Evolutionary conservation across 2,329 filamentous ascomycete species (phyloP), one percentile per base, ranked within the genome.

Genomic region (Xylaria sp.): DNA sequence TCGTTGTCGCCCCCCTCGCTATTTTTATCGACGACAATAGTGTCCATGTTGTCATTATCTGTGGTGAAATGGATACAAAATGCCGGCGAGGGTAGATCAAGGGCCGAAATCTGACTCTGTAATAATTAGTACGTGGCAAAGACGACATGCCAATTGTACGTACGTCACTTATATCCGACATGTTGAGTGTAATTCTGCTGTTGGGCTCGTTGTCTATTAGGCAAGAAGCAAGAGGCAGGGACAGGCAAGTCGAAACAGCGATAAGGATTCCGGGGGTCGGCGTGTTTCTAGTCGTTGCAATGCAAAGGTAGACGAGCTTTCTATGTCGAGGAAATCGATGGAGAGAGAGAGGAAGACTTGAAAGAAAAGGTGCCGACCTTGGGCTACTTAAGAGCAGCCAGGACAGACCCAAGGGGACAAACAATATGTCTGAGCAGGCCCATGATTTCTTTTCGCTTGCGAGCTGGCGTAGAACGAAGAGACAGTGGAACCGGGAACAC

Each of bases 11-110:
- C 51, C 41, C 23, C 33, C 2, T 2, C 12, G 28, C 10, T 36
- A 33, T 54, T 36, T 18, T 67, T 51, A 13, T 59, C 36, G 4
- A 64, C 46, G 2, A 64, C 48, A n/a, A 59, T 64, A 12, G 60
- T 60, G 48, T 67, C 8, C 4, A 23, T 23, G 13, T 15, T 20
- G 15, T 18, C 39, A 3, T 36, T 55, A 7, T 43, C 52, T 23
- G 5, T 8, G 39, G 12, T 2, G 15, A n/a, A 4, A 2, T 51
- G 46, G 9, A 20, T 10, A 33, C 9, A 5, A 6, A 23, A 18
- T 9, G 1, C 28, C 46, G n/a, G 5, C 0, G 36, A 23, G 7
- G 15, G 25, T n/a, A 3, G 28, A 33, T n/a, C 25, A n/a, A n/a
- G 23, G 33, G 23, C 25, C 23, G 36, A 15, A 15, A n/a, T 13